Percentiles rank a stretch among this genome's conserved stretches.
Conservation (phyloP, 2,329 filamentous ascomycete genomes). For the Bipolaris victoriae region DNA sequence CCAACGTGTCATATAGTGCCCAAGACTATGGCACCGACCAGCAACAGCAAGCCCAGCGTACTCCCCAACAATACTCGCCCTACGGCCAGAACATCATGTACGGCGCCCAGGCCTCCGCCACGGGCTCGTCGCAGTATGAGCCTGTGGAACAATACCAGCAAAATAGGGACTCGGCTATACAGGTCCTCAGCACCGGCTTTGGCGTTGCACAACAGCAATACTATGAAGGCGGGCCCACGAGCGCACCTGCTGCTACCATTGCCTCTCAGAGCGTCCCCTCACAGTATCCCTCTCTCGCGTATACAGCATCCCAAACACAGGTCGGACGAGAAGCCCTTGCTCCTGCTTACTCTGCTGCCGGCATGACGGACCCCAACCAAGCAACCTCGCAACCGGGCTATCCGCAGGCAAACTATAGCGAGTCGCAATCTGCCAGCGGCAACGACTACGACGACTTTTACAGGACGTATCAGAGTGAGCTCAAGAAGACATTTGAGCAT, state of each 20-base stretch:
- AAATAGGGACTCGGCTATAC: conserved; percentile 69
- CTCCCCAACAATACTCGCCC: conserved; percentile 54
- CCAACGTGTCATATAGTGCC: conserved; percentile 65
- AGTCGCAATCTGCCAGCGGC: conserved; percentile 49
- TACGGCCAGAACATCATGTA: conserved; percentile 77
- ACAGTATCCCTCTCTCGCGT: conserved; percentile 62
- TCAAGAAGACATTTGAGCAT: conserved; percentile 72
- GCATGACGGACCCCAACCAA: conserved; percentile 60
- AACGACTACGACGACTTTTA: conserved; percentile 71
- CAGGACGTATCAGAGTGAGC: conserved; percentile 62
- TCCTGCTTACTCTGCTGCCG: conserved; percentile 57
- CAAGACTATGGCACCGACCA: conserved; percentile 66
- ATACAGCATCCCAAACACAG: conserved; percentile 68
- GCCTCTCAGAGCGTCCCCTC: conserved; percentile 69
- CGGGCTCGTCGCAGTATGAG: conserved; percentile 72
- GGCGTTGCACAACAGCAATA: conserved; percentile 68
- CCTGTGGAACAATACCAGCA: conserved; percentile 77
- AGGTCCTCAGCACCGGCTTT: conserved; percentile 74
- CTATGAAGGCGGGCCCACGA: conserved; percentile 69
- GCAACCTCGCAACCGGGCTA: conserved; percentile 49
- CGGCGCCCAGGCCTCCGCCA: conserved; percentile 45
- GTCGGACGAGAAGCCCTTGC: conserved; percentile 57
- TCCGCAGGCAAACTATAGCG: conserved; percentile 39
- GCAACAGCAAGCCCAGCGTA: conserved; percentile 65
- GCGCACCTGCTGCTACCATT: conserved; percentile 63